A percentile compares a stretch with the other conserved stretches of the same genome.
phyloP scores from a whole-genome alignment of 257 asterid genomes.

The Solanum bukasovii region DNA sequence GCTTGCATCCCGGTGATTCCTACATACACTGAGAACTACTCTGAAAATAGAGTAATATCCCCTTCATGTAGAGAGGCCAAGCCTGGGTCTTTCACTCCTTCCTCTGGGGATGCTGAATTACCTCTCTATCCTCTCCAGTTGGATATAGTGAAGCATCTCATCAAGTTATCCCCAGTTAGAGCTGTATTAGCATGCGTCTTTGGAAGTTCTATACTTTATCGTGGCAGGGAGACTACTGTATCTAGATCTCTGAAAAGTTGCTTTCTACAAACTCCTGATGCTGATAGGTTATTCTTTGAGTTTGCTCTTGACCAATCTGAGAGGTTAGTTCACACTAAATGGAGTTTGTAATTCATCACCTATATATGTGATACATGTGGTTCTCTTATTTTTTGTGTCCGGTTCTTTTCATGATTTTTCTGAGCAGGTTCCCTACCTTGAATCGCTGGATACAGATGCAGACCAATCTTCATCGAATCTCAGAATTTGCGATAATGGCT shows the following conservation, averaged over 20 bases:
- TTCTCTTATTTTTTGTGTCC: not conserved
- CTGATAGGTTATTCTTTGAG: constrained; percentile 74
- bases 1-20: constrained; percentile 95
- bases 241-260: constrained; percentile 61
- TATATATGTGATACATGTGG: not conserved
- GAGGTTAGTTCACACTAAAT: constrained; percentile 48
- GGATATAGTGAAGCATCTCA: constrained; percentile 90
- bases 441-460: constrained; percentile 99
- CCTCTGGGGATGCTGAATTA: constrained; percentile 82
- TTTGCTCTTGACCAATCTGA: constrained; percentile 95
- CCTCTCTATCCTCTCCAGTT: constrained; percentile 83
- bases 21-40: constrained; percentile 44
- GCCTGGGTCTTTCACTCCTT: constrained; percentile 71
- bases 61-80: constrained; percentile 81
- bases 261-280: constrained; percentile 51
- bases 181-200: constrained; percentile 96
- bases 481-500: constrained; percentile 80
- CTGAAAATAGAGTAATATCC: constrained; percentile 57
- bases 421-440: constrained; percentile 84
- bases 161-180: constrained; percentile 84
- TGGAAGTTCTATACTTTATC: constrained; percentile 84
- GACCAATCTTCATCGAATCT: constrained; percentile 89
- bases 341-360: constrained; percentile 6
- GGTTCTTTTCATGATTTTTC: not conserved
- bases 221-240: constrained; percentile 63